These are phyloP conservation scores for Metschnikowia arizonensis DNA, from an alignment of 805 yeast genomes.

Conservation along the genomic window DNA sequence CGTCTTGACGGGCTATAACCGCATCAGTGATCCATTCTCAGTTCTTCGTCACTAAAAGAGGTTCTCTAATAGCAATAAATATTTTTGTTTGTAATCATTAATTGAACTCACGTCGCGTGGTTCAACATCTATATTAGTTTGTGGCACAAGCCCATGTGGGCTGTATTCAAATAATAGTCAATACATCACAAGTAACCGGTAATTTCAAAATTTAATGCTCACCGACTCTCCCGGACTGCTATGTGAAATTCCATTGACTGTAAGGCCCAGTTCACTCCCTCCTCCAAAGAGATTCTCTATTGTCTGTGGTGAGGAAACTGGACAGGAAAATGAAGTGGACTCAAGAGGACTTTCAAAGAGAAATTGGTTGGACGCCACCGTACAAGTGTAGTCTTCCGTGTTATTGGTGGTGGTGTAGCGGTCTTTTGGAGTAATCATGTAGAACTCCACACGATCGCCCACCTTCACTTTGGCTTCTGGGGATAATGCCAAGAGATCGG, in stretches of 20 bases:
- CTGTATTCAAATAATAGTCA: too few relatives aligned
- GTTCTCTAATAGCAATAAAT: too few relatives aligned
- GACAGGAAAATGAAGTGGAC: slow-evolving; percentile 22
- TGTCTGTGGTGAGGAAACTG: slow-evolving; percentile 4
- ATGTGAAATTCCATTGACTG: slow-evolving; percentile 13
- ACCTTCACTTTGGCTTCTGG: slow-evolving; percentile 45
- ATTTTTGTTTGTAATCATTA: too few relatives aligned
- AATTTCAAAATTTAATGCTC: slow-evolving; percentile 4
- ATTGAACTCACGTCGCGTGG: too few relatives aligned
- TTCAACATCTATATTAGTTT: too few relatives aligned
- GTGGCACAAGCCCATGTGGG: too few relatives aligned
- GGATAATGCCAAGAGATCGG: slow-evolving; percentile 61
- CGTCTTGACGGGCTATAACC: too few relatives aligned
- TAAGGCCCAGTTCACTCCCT: slow-evolving; percentile 18
- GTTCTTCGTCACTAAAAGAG: too few relatives aligned
- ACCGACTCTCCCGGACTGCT: slow-evolving; percentile 18
- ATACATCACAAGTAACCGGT: too few relatives aligned
- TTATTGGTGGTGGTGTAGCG: slow-evolving; percentile 12
- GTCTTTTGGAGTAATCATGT: slow-evolving; percentile 39
- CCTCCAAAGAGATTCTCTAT: slow-evolving; percentile 17
- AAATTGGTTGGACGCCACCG: slow-evolving; percentile 11
- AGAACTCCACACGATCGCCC: slow-evolving; percentile 49
- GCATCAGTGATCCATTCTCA: too few relatives aligned
- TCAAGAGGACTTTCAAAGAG: slow-evolving; percentile 33
- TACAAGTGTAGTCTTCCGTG: not conserved